Evolutionary conservation across 495 filamentous ascomycete species (phyloP).

Genomic region (Trypethelium eluteriae): DNA sequence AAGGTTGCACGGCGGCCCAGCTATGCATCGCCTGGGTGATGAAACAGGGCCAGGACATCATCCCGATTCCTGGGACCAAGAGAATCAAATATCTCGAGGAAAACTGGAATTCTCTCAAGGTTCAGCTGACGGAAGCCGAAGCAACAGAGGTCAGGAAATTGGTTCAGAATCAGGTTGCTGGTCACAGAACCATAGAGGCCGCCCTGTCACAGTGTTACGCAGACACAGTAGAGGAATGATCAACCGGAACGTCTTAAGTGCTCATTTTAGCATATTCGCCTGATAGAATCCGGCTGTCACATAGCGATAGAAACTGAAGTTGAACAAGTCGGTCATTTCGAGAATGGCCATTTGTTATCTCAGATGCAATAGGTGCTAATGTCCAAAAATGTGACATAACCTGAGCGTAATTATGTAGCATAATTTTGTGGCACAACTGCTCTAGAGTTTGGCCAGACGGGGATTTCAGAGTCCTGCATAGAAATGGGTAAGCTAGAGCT

Average conservation of each 20-base stretch:
- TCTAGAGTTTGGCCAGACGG: too few species aligned
- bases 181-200: neutral
- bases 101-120: slow-evolving; percentile 43
- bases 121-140: slow-evolving; percentile 42
- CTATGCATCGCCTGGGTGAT: slow-evolving; percentile 54
- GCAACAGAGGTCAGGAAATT: slow-evolving; percentile 37
- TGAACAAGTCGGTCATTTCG: too few species aligned
- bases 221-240: neutral
- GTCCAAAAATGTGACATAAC: too few species aligned
- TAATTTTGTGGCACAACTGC: too few species aligned
- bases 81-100: slow-evolving; percentile 50
- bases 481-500: too few species aligned
- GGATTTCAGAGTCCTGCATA: too few species aligned
- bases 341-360: too few species aligned
- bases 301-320: too few species aligned
- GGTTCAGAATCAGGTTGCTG: slow-evolving; percentile 16
- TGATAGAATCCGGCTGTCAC: too few species aligned
- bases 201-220: neutral
- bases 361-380: too few species aligned
- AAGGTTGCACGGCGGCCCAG: slow-evolving; percentile 43
- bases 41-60: slow-evolving; percentile 51
- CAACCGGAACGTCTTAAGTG: neutral
- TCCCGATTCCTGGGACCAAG: slow-evolving; percentile 57
- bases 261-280: too few species aligned
- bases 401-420: too few species aligned